phyloP scores from a whole-genome alignment of 768 basidiomycete species.

The Cytidiella melzeri region DNA sequence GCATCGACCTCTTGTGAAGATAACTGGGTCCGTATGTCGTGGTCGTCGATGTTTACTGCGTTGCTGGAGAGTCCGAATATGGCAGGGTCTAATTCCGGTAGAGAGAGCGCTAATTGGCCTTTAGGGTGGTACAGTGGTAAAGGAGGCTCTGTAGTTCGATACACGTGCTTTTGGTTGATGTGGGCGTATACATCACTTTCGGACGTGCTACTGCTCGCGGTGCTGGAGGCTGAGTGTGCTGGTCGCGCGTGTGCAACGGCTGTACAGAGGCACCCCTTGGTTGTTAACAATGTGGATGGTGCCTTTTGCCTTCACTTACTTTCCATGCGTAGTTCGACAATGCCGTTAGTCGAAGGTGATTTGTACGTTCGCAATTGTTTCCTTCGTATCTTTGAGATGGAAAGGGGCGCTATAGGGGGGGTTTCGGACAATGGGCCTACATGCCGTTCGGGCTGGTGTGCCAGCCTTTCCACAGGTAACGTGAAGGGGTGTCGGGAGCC shows the following conservation, averaged over 20 bases:
- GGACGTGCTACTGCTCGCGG: background rate
- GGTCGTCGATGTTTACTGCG: slow-evolving; percentile 30
- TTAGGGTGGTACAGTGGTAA: slow-evolving; percentile 67
- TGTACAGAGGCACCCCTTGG: too few species aligned
- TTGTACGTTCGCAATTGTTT: slow-evolving; percentile 11
- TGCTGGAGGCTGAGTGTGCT: slow-evolving; percentile 7
- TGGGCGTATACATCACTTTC: background rate
- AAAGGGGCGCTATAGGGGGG: background rate
- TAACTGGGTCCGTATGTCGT: slow-evolving; percentile 6
- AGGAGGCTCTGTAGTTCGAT: slow-evolving; percentile 26
- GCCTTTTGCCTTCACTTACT: too few species aligned
- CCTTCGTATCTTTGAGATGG: background rate
- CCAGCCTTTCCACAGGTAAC: background rate
- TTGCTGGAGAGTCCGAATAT: slow-evolving; percentile 46
- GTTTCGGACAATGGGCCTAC: background rate
- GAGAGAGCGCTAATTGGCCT: slow-evolving; percentile 55
- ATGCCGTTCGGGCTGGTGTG: background rate
- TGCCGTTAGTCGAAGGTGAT: slow-evolving; percentile 5
- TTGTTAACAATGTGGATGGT: too few species aligned
- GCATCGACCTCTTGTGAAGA: slow-evolving; percentile 30
- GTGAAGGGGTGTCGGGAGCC: slow-evolving; percentile 12
- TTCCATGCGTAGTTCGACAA: slow-evolving; percentile 2
- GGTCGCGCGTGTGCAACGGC: slow-evolving; percentile 4
- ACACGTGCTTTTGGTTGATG: background rate
- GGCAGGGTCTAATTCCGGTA: slow-evolving; percentile 56